phyloP scores from a whole-genome alignment of 768 basidiomycete genomes.

The Naganishia vaughanmartiniae region DNA sequence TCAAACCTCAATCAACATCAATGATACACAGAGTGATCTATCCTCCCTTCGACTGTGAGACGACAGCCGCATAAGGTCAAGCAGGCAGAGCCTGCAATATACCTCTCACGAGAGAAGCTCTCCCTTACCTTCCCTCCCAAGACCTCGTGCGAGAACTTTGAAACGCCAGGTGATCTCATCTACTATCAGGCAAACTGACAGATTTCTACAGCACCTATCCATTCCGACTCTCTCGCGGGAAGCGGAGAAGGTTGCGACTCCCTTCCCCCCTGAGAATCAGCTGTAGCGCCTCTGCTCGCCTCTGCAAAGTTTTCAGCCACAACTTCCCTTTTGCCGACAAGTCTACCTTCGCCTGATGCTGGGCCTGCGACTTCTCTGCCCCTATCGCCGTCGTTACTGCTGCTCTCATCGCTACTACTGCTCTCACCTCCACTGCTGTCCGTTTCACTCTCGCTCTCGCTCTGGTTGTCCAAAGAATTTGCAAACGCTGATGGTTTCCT shows the following conservation, averaged over 20 bases:
- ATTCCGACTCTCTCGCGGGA: neutral
- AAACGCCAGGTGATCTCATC: no score
- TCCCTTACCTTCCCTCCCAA: no score
- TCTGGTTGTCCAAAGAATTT: neutral
- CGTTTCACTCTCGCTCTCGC: neutral
- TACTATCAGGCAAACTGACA: neutral
- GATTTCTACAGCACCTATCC: neutral
- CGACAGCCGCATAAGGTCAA: no score
- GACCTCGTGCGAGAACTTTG: no score
- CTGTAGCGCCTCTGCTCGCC: neutral
- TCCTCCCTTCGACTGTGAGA: no score
- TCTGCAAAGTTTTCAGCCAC: neutral
- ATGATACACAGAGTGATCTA: no score
- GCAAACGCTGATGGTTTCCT: conserved; percentile 12
- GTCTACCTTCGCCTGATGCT: neutral
- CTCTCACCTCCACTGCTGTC: conserved; percentile 6
- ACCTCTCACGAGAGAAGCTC: no score
- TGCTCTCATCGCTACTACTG: conserved; percentile 15
- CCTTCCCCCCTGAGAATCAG: neutral
- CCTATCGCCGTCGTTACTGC: conserved; percentile 8
- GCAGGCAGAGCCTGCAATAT: no score
- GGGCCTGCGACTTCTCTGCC: neutral
- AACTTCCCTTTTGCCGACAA: neutral
- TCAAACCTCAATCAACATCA: no score
- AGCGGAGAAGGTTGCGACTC: neutral